A percentile compares a stretch with the other conserved stretches of the same genome.
These are phyloP conservation scores for Graphium sp. DNA, from an alignment of 2,329 filamentous ascomycete genomes.

Conservation along the genomic window DNA sequence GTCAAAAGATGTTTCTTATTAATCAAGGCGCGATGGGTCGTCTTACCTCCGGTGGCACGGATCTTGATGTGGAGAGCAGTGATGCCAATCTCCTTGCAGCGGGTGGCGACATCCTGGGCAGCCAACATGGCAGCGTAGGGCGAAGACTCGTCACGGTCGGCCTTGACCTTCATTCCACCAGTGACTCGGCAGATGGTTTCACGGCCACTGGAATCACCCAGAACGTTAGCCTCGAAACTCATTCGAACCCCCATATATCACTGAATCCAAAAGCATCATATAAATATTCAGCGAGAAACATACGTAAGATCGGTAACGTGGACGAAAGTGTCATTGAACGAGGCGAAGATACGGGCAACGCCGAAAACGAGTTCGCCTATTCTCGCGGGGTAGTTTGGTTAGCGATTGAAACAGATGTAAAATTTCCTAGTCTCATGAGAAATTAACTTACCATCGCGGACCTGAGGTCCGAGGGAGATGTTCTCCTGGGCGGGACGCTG, in stretches of 20 bases:
- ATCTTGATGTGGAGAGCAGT: conserved; percentile 99
- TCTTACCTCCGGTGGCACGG: conserved; percentile 89
- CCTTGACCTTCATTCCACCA: conserved; percentile 99
- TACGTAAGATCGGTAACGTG: conserved; percentile 98
- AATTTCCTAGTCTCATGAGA: not conserved
- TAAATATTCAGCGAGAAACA: conserved; percentile 17
- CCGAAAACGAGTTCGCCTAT: conserved; percentile 92
- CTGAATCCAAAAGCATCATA: not conserved
- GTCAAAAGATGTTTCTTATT: conserved; percentile 3
- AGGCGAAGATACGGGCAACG: conserved; percentile 95
- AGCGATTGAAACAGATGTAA: conserved; percentile 6
- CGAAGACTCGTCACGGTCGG: conserved; percentile 98
- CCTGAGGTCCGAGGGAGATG: conserved; percentile 93
- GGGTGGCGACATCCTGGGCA: conserved; percentile 89
- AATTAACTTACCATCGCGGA: conserved; percentile 66
- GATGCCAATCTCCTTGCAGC: conserved; percentile 56
- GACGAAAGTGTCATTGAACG: conserved; percentile 87
- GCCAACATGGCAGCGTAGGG: conserved; percentile 99
- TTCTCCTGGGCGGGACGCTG: conserved; percentile 81
- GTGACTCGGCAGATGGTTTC: conserved; percentile 99
- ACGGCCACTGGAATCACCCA: conserved; percentile 75
- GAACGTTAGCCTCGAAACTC: conserved; percentile 40
- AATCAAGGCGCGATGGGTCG: not conserved
- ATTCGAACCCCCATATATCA: not conserved
- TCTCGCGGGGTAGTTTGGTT: conserved; percentile 10